These are phyloP conservation scores for Umbelopsis isabellina DNA, from an alignment of 192 early-diverging fungal genomes.

Conservation along the genomic window DNA sequence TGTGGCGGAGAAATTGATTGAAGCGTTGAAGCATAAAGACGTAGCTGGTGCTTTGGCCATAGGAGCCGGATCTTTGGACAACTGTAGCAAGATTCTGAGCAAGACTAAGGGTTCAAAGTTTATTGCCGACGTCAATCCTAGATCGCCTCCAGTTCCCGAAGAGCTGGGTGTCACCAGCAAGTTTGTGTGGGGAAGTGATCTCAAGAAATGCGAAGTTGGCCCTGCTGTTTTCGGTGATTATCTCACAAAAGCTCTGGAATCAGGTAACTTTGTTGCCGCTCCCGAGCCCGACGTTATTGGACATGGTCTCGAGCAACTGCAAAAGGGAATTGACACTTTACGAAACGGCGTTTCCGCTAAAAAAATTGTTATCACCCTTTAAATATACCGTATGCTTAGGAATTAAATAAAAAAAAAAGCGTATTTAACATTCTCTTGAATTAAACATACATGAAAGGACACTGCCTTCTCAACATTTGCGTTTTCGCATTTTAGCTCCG, in stretches of 20 bases:
- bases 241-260: neutral
- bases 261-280: neutral
- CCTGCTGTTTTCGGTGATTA: neutral
- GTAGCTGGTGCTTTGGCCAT: slow-evolving; percentile 3
- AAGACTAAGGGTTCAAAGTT: slow-evolving; percentile 2
- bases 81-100: neutral
- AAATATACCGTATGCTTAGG: neutral
- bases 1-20: slow-evolving; percentile 6
- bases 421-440: too few relatives aligned
- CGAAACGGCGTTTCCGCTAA: slow-evolving; percentile 3
- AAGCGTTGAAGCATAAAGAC: neutral
- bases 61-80: neutral
- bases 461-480: too few relatives aligned
- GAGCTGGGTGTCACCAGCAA: slow-evolving; percentile 6
- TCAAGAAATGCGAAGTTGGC: slow-evolving; percentile 1
- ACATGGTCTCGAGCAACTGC: neutral
- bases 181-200: neutral
- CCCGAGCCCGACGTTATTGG: slow-evolving; percentile 3
- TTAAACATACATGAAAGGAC: too few relatives aligned
- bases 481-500: too few relatives aligned
- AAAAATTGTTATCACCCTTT: slow-evolving; percentile 1
- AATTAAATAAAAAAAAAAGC: too few relatives aligned
- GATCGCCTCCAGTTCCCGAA: neutral
- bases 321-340: neutral
- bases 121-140: neutral